Evolutionary conservation across 2,329 filamentous ascomycete species (phyloP), one percentile per base, ranked within the genome.

Genomic region (Rhinocladiella mackenziei): DNA sequence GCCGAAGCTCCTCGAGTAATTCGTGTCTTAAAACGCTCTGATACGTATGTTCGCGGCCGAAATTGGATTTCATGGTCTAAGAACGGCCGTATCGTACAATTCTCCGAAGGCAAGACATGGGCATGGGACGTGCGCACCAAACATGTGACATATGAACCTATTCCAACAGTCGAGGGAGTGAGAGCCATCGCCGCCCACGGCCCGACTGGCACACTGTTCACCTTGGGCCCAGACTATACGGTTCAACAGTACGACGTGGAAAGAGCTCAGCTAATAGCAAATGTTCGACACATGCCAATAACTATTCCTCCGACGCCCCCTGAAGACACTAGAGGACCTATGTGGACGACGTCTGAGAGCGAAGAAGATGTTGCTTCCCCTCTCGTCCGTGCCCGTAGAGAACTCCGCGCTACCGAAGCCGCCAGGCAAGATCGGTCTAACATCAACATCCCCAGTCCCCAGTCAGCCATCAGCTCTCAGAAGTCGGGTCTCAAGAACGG

Each of bases 51-150:
- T 23, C 69, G 80, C 2, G 88, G 88, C 1, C 84, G 86, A 26
- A 95, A 94, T 62, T 98, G 92, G 92, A 89, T 96, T 74, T 85
- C 82, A 14, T 98, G 92, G 92, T 97, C 92, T 0, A 97, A 96
- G 69, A 97, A 95, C 69, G 92, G 92, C 28, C 84, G 89, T 55
- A 89, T 98, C 54, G 81, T 98, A 53, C 92, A 98, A 66, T 89
- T 82, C 65, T 85, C 86, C 4, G 88, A 96, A 66, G 89, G 89
- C 43, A 86, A 95, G 74, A 95, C 89, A 26, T 82, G 86, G 58
- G 84, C 89, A 45, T 98, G 92, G 91, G 92, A 98, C 72, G 92
- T 98, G 32, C 80, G 89, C 53, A 98, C 92, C n/a, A 97, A 97
- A 64, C 84, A 94, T 61, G 89, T 98, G 56, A 89, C 88, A 2